Base-by-base conservation (phyloP, 1,284 basidiomycete genomes). In the Trametes hirsuta region DNA sequence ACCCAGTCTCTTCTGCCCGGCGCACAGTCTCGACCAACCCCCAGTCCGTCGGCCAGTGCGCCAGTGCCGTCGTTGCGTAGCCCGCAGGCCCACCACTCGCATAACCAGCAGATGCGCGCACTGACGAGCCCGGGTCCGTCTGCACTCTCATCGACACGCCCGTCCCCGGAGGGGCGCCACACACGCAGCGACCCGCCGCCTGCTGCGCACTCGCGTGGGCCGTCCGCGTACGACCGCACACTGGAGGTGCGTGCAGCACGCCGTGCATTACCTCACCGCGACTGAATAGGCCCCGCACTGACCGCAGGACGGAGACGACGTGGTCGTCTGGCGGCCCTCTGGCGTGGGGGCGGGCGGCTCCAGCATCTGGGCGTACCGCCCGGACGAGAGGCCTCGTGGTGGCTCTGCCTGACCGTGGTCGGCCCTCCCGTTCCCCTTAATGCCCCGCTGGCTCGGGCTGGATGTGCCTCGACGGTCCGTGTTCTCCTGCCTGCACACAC, bases 381-480 rank as follows among this genome's bases (percentile, higher is more conserved):
- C 64, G 24, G 64, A 65, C 55, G 64, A 65, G 58, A 45, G 64
- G 56, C 61, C 64, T 46, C 64, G 64, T 54, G 64, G 64, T 44
- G 61, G 61, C 37, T 51, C 63, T 37, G 44, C 63, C 25, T 64
- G 50, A 49, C 52, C 53, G 52, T 55, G 53, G 39, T 22, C 22
- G 30, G 24, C 53, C 36, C 18, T 47, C 34, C 47, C 35, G 49
- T 46, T 46, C 47, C 53, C 22, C 55, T 37, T 34, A 36, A 30
- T 46, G 40, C 58, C 56, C 61, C 58, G 55, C 55, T 48, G 49
- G 55, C 46, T 40, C 63, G 55, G 60, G 58, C 47, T 59, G 55
- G 58, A 55, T 46, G 50, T 55, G 58, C 58, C 61, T 65, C 55
- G 64, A 65, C 40, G 61, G 64, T 47, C 59, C 51, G 58, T 48